These are phyloP conservation scores for Crepidotus variabilis DNA, from an alignment of 768 basidiomycete species.

Conservation along the genomic window DNA sequence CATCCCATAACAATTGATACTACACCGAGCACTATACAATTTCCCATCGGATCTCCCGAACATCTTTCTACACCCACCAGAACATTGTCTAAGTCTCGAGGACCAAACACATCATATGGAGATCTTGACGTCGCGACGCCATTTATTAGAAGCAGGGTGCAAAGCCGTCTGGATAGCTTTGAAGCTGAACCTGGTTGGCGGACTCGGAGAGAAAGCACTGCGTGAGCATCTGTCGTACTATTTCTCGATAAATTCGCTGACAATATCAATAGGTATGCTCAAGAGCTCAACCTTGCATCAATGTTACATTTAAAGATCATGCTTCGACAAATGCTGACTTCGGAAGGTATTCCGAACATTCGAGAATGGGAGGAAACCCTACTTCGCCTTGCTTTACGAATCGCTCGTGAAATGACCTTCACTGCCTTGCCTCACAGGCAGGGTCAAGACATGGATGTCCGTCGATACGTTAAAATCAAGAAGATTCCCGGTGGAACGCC, in stretches of 20 bases:
- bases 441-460: conserved; percentile 92
- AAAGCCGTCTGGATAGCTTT: conserved; percentile 65
- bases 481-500: conserved; percentile 94
- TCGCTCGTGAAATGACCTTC: conserved; percentile 83
- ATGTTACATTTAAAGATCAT: conserved; percentile 89
- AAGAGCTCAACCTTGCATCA: conserved; percentile 80
- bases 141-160: conserved; percentile 82
- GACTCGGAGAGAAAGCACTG: conserved; percentile 83
- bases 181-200: conserved; percentile 76
- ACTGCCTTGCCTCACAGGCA: conserved; percentile 65
- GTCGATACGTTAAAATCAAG: conserved; percentile 96
- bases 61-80: conserved; percentile 53
- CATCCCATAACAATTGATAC: conserved; percentile 49
- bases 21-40: conserved; percentile 71
- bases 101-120: conserved; percentile 67
- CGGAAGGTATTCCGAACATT: conserved; percentile 77
- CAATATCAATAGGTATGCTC: conserved; percentile 56
- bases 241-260: conserved; percentile 7
- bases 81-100: conserved; percentile 43
- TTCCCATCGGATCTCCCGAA: conserved; percentile 80
- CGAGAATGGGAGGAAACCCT: conserved; percentile 88
- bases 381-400: conserved; percentile 75
- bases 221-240: conserved; percentile 44
- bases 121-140: conserved; percentile 74
- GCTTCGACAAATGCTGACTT: conserved; percentile 85